These are phyloP conservation scores for Escovopsis sp. DNA, from an alignment of 2,329 filamentous ascomycete species.

Conservation along the genomic window DNA sequence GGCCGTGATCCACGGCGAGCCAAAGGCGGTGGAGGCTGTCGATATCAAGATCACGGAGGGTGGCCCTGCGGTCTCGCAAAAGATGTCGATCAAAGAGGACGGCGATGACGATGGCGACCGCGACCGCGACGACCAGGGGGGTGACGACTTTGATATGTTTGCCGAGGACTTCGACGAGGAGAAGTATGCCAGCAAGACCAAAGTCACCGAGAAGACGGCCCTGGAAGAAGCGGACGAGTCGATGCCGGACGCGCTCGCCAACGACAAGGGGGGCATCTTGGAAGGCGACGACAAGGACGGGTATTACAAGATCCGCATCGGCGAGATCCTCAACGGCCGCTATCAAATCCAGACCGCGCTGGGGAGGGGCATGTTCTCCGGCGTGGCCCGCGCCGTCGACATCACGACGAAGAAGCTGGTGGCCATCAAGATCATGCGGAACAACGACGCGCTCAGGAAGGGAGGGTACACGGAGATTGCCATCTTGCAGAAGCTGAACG, in stretches of 20 bases:
- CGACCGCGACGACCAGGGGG: slow-evolving; percentile 38
- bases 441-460: slow-evolving; percentile 85
- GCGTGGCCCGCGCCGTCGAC: slow-evolving; percentile 80
- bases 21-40: slow-evolving; percentile 8
- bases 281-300: slow-evolving; percentile 92
- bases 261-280: slow-evolving; percentile 61
- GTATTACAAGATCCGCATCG: slow-evolving; percentile 89
- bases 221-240: slow-evolving; percentile 29
- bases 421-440: slow-evolving; percentile 94
- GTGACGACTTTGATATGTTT: slow-evolving; percentile 78
- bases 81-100: slow-evolving; percentile 16
- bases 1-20: slow-evolving; percentile 34
- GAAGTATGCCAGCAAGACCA: slow-evolving; percentile 42
- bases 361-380: slow-evolving; percentile 92
- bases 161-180: slow-evolving; percentile 62
- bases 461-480: slow-evolving; percentile 90
- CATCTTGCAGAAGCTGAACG: slow-evolving; percentile 76
- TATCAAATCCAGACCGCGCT: slow-evolving; percentile 82
- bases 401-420: slow-evolving; percentile 61
- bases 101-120: slow-evolving; percentile 45
- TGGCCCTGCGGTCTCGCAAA: slow-evolving; percentile 10
- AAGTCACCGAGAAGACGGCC: slow-evolving; percentile 18
- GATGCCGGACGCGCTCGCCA: slow-evolving; percentile 37
- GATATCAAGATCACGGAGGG: slow-evolving; percentile 17
- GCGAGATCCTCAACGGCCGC: slow-evolving; percentile 75